Conservation (phyloP, 2,329 filamentous ascomycete species). For the Fusarium solani-melongenae region DNA sequence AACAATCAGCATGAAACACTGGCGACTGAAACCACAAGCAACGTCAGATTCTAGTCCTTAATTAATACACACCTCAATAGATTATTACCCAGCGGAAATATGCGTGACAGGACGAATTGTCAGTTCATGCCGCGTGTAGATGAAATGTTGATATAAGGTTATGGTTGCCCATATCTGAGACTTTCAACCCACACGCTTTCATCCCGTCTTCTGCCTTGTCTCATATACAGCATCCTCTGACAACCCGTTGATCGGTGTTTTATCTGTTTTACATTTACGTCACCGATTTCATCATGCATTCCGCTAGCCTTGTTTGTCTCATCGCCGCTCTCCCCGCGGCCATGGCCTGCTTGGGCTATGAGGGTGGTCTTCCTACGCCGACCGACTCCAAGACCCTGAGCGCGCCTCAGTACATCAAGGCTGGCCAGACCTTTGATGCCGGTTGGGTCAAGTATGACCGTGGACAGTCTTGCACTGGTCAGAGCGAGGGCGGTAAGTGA, state of each 20-base stretch:
- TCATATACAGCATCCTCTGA: not conserved
- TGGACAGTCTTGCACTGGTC: constrained; percentile 53
- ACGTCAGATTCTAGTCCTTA: not conserved
- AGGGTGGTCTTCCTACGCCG: constrained; percentile 40
- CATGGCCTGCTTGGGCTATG: constrained; percentile 40
- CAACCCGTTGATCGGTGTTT: constrained; percentile 19
- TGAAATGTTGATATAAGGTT: not conserved
- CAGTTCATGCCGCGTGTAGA: not conserved
- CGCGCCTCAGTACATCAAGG: constrained; percentile 44
- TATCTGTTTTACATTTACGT: not conserved
- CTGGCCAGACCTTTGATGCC: constrained; percentile 44
- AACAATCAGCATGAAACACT: constrained; percentile 3
- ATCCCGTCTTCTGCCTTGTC: not conserved
- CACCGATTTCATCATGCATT: constrained; percentile 31
- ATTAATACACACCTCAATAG: not conserved
- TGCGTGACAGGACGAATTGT: not conserved
- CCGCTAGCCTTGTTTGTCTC: constrained; percentile 24
- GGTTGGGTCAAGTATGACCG: constrained; percentile 51
- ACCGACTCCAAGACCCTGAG: constrained; percentile 41
- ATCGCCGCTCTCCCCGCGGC: constrained; percentile 44
- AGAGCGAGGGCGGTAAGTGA: constrained; percentile 54
- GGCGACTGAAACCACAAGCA: not conserved
- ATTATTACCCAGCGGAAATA: not conserved
- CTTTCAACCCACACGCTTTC: not conserved
- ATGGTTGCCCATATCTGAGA: not conserved